Conservation (phyloP, 768 basidiomycete species). For the Rhodotorula paludigena region DNA sequence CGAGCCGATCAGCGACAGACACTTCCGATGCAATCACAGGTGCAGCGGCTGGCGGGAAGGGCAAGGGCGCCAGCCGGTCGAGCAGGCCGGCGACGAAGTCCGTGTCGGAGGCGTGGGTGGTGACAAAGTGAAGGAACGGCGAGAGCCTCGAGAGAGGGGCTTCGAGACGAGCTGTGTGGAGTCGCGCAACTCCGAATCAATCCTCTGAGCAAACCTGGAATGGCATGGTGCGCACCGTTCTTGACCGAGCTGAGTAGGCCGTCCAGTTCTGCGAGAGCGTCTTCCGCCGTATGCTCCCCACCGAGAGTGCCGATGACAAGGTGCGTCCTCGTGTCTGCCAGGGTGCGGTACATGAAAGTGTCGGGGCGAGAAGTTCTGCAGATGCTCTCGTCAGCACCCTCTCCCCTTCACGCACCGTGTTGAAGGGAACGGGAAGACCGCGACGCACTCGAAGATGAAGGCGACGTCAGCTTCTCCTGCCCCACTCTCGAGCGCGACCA, state of each 20-base stretch:
- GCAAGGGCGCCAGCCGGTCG: background rate
- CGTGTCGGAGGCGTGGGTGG: too few relatives aligned
- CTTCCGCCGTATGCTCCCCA: background rate
- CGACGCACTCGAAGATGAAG: constrained; percentile 15
- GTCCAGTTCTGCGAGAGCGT: background rate
- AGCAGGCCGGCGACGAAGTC: background rate
- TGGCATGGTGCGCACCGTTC: background rate
- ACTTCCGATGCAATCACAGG: too few relatives aligned
- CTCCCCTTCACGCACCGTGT: background rate
- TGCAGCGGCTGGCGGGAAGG: background rate
- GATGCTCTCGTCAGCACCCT: too few relatives aligned
- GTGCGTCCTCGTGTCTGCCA: background rate
- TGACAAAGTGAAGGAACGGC: background rate
- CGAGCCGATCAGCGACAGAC: background rate
- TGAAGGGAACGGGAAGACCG: too few relatives aligned
- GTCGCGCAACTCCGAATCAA: too few relatives aligned
- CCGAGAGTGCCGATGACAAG: background rate
- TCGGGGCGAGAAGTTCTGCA: constrained; percentile 2
- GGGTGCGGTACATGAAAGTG: constrained; percentile 1
- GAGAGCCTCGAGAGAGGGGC: background rate
- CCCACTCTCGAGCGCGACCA: background rate
- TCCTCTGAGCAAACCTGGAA: background rate
- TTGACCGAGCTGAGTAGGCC: background rate
- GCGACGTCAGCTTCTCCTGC: background rate
- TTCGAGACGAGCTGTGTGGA: background rate